These are phyloP conservation scores for Spathaspora sp. DNA, from an alignment of 1,139 yeast species.

Conservation along the genomic window DNA sequence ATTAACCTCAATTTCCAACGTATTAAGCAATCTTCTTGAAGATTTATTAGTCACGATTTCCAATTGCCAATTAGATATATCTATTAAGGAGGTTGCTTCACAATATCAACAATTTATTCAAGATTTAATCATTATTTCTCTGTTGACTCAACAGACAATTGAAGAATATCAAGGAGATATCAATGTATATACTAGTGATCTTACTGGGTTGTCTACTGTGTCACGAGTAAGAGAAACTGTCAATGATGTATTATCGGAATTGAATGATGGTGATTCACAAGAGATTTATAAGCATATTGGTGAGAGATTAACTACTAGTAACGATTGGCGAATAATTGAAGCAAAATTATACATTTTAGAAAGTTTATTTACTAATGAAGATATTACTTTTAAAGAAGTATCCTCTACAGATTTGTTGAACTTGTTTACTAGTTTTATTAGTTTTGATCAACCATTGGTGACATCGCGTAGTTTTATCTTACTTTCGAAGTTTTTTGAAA, in stretches of 20 bases:
- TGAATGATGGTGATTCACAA: conserved; percentile 37
- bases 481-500: conserved; percentile 58
- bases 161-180: conserved; percentile 51
- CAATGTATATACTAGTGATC: conserved; percentile 69
- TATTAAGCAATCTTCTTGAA: conserved; percentile 16
- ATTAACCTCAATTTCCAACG: conserved; percentile 8
- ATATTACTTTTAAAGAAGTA: conserved; percentile 24
- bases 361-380: conserved; percentile 47
- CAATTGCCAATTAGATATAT: conserved; percentile 27
- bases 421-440: conserved; percentile 19
- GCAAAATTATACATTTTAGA: conserved; percentile 41
- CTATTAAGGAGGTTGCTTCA: conserved; percentile 14
- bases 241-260: conserved; percentile 48
- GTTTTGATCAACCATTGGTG: conserved; percentile 29
- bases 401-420: conserved; percentile 22
- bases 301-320: conserved; percentile 14
- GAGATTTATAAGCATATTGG: conserved; percentile 23
- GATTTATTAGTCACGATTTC: conserved; percentile 27
- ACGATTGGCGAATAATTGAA: conserved; percentile 32
- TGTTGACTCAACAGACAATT: conserved; percentile 25
- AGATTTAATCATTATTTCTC: conserved; percentile 23
- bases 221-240: conserved; percentile 54
- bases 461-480: conserved; percentile 47
- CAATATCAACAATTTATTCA: conserved; percentile 17
- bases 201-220: conserved; percentile 59